These are phyloP conservation scores for Ophioceras dolichostomum DNA, from an alignment of 2,329 filamentous ascomycete genomes.

Conservation along the genomic window DNA sequence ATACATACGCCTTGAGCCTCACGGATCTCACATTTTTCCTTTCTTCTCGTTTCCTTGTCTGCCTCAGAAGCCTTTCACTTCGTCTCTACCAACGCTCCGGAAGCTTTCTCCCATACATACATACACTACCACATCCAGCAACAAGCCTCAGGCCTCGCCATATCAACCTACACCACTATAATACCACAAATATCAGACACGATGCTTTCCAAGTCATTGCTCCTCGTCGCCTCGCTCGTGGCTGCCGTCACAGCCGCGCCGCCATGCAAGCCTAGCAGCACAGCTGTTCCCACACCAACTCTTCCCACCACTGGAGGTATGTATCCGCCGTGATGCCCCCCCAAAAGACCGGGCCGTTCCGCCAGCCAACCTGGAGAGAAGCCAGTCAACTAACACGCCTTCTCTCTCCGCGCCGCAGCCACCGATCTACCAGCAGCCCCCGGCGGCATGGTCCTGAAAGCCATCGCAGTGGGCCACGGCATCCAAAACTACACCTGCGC, in stretches of 20 bases:
- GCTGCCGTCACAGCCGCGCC: not conserved
- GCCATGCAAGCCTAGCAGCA: not conserved
- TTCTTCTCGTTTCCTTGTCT: not conserved
- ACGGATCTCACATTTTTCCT: not conserved
- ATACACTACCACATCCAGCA: not conserved
- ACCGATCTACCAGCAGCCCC: conserved; percentile 31
- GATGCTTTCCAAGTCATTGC: not conserved
- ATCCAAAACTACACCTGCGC: conserved; percentile 59
- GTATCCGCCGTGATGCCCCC: no score
- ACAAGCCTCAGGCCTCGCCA: not conserved
- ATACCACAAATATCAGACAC: not conserved
- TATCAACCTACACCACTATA: not conserved
- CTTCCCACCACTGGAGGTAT: not conserved
- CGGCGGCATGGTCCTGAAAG: conserved; percentile 27
- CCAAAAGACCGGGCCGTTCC: no score
- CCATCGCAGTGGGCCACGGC: conserved; percentile 50
- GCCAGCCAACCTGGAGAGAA: no score
- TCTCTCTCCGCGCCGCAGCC: conserved; percentile 14
- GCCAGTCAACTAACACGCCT: not conserved
- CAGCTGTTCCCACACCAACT: not conserved
- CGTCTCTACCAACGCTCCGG: not conserved
- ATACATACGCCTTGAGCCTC: not conserved
- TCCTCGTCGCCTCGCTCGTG: not conserved
- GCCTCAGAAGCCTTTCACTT: not conserved
- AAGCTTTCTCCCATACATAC: not conserved